Evolutionary conservation across 2,329 filamentous ascomycete genomes (phyloP).

Genomic region (Ophiocordyceps camponoti-floridani): DNA sequence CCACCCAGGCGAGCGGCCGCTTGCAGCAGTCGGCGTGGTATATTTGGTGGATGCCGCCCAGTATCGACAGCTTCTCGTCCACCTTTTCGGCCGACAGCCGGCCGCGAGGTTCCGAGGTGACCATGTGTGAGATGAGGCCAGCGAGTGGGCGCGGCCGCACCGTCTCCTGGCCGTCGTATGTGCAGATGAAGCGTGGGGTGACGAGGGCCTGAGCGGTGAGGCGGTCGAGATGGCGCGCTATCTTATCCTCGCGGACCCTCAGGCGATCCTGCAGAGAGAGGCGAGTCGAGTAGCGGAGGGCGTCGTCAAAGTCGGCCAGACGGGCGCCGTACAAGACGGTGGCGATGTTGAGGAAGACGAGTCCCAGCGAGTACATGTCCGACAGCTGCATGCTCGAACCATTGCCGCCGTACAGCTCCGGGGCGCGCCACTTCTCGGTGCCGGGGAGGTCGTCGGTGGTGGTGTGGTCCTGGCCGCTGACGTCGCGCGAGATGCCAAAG

Average conservation of each 20-base stretch:
- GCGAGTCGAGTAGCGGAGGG: constrained; percentile 12
- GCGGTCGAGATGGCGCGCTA: constrained; percentile 15
- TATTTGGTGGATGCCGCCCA: constrained; percentile 27
- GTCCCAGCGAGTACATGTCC: constrained; percentile 28
- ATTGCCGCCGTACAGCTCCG: constrained; percentile 20
- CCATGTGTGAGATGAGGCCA: constrained; percentile 18
- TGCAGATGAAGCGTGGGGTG: constrained; percentile 17
- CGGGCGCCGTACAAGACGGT: constrained; percentile 23
- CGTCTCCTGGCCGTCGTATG: constrained; percentile 17
- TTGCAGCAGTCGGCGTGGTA: constrained; percentile 28
- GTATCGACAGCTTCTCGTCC: constrained; percentile 21
- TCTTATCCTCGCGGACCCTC: constrained; percentile 13
- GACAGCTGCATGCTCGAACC: constrained; percentile 26
- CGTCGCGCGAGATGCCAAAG: constrained; percentile 29
- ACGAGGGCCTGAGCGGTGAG: constrained; percentile 16
- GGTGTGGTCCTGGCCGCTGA: constrained; percentile 24
- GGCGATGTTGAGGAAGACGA: constrained; percentile 25
- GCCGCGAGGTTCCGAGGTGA: constrained; percentile 11
- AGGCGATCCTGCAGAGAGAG: constrained; percentile 15
- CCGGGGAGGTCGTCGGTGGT: constrained; percentile 22
- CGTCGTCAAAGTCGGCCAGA: constrained; percentile 19
- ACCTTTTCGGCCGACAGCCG: constrained; percentile 18
- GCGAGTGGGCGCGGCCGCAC: constrained; percentile 22
- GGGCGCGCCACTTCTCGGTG: constrained; percentile 26
- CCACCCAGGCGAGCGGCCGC: constrained; percentile 16